These are phyloP conservation scores for Alternaria consortialis DNA, from an alignment of 2,329 filamentous ascomycete genomes.

Conservation along the genomic window DNA sequence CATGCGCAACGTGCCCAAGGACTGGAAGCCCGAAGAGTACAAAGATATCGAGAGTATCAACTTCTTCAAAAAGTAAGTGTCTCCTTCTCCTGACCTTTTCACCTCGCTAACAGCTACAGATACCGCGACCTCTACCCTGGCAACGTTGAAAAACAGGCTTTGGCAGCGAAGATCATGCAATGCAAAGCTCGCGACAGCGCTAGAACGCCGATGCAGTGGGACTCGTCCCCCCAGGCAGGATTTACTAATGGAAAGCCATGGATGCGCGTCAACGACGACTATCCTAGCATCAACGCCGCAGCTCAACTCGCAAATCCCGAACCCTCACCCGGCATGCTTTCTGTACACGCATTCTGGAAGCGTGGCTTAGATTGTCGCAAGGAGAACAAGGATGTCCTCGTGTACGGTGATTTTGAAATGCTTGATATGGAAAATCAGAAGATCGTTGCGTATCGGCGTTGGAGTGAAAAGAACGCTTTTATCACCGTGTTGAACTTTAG, in stretches of 20 bases:
- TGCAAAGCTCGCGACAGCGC: slow-evolving; percentile 72
- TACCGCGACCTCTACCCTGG: slow-evolving; percentile 43
- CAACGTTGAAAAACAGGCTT: slow-evolving; percentile 36
- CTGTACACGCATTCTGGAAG: slow-evolving; percentile 70
- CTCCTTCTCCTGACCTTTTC: not conserved
- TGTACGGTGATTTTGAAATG: slow-evolving; percentile 67
- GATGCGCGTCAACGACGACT: slow-evolving; percentile 69
- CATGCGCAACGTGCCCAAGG: slow-evolving; percentile 58
- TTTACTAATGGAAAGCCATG: slow-evolving; percentile 68
- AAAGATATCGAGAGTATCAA: slow-evolving; percentile 66
- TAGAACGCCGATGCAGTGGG: slow-evolving; percentile 74
- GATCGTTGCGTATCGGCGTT: slow-evolving; percentile 45
- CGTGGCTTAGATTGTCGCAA: slow-evolving; percentile 64
- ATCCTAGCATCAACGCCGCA: slow-evolving; percentile 64
- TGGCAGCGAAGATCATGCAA: slow-evolving; percentile 57
- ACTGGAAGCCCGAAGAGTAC: slow-evolving; percentile 58
- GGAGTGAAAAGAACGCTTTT: slow-evolving; percentile 38
- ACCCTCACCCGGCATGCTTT: slow-evolving; percentile 46
- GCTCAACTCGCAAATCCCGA: slow-evolving; percentile 55
- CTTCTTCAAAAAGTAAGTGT: slow-evolving; percentile 57
- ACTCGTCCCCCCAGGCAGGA: slow-evolving; percentile 63
- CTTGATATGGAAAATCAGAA: slow-evolving; percentile 58
- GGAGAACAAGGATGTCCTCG: slow-evolving; percentile 66
- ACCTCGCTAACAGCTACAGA: slow-evolving; percentile 23
- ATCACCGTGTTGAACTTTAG: slow-evolving; percentile 48